Percentiles rank a stretch among this genome's conserved stretches.
phyloP scores from a whole-genome alignment of 345 rosid genomes.

The Populus euphratica region DNA sequence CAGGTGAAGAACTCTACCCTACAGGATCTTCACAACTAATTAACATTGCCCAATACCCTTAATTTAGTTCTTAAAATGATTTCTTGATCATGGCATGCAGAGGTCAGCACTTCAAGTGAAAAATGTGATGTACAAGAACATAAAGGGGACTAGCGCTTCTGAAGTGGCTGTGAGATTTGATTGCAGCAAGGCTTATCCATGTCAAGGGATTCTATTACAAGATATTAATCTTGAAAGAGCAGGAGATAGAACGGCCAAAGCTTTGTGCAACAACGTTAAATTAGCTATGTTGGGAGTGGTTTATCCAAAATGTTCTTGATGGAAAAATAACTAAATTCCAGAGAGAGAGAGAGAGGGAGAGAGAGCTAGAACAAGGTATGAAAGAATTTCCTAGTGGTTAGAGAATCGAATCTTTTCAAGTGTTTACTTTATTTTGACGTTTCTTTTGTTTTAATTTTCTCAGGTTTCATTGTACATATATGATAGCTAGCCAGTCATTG shows the following conservation, averaged over 20 bases:
- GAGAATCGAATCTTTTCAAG: not conserved
- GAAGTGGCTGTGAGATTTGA: slow-evolving; percentile 57
- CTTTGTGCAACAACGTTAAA: slow-evolving; percentile 53
- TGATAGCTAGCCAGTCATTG: not conserved
- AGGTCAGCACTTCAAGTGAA: slow-evolving; percentile 62
- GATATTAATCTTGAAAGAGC: slow-evolving; percentile 36
- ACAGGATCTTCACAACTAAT: not conserved
- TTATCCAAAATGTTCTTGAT: slow-evolving; percentile 47
- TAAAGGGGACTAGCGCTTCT: slow-evolving; percentile 70
- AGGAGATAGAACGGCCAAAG: slow-evolving; percentile 27
- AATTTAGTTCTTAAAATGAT: not conserved
- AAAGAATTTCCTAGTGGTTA: not conserved
- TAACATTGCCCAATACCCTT: not conserved
- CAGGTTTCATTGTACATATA: not conserved
- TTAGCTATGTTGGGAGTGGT: slow-evolving; percentile 40
- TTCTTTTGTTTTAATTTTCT: not conserved
- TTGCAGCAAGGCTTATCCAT: slow-evolving; percentile 63
- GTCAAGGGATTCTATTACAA: slow-evolving; percentile 56
- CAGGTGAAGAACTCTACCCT: slow-evolving; percentile 35
- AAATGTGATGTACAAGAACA: slow-evolving; percentile 66
- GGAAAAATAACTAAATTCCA: not conserved
- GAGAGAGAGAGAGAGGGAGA: too few species aligned
- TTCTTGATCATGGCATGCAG: slow-evolving; percentile 28
- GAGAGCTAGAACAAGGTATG: not conserved
- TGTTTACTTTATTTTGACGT: not conserved